Percentiles rank a stretch among this genome's conserved stretches.
Evolutionary conservation across 1,139 yeast species (phyloP).

Genomic region (Magnusiomyces paraingens): DNA sequence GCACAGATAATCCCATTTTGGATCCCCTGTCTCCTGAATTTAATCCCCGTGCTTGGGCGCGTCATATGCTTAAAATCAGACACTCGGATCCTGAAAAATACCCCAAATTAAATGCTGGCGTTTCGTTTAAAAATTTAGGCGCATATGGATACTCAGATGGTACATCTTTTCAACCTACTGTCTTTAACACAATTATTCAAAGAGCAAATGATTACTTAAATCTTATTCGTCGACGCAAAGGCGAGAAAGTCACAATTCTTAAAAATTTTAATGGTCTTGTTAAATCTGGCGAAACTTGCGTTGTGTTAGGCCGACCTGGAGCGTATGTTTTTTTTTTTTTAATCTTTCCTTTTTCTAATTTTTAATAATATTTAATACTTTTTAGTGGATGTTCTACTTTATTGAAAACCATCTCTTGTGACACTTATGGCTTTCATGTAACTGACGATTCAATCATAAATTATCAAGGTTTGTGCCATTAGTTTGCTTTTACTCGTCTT

Average conservation of each 20-base stretch:
- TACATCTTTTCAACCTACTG: conserved; percentile 67
- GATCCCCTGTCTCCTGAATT: background rate
- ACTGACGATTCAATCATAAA: conserved; percentile 42
- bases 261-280: conserved; percentile 62
- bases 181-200: conserved; percentile 38
- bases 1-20: conserved; percentile 35
- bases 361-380: background rate
- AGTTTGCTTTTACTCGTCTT: too few species aligned
- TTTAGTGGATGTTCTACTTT: conserved; percentile 64
- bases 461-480: conserved; percentile 42
- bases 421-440: conserved; percentile 64
- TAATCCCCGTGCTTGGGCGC: background rate
- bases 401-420: conserved; percentile 60
- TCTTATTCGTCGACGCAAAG: conserved; percentile 18
- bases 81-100: background rate
- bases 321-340: conserved; percentile 6
- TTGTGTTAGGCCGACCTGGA: conserved; percentile 77
- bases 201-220: background rate
- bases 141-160: conserved; percentile 69
- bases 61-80: background rate
- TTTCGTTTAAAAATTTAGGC: conserved; percentile 55
- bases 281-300: conserved; percentile 65
- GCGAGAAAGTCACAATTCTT: conserved; percentile 46
- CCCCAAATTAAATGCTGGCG: conserved; percentile 41
- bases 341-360: background rate